Evolutionary conservation across 1,284 basidiomycete species (phyloP), one percentile per base, ranked within the genome.

Genomic region (Porphyrellus sp.): DNA sequence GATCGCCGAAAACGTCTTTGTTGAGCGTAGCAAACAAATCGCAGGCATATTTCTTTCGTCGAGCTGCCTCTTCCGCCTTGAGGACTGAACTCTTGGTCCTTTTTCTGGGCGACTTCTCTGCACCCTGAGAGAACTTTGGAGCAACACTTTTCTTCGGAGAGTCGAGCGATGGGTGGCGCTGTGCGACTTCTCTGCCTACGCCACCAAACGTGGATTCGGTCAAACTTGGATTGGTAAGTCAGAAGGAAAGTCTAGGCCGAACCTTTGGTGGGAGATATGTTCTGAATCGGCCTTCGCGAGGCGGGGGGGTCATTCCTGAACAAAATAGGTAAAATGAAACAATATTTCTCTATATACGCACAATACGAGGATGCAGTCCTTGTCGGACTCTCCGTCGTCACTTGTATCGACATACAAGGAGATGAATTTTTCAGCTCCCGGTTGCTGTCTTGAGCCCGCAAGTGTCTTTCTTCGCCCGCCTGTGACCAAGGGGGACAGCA

Each of bases 11-110:
- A 73, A 98, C 81, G 68, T 78, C 67, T 67, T 78, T 57, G 77
- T 99, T 79, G 71, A 99, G 75, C 78, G 94, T 84, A 57, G 82
- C 62, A 75, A 98, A 85, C 72, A 98, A 75, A n/a, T 78, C 61
- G 27, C 76, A 69, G 1, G 86, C 83, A 64, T 88, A 89, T 5
- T 65, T 66, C 37, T 76, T 75, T 23, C 78, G 74, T 25, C 72
- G 72, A 24, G 69, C 70, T 43, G 76, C 75, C 46, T 82, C 77
- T 7, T 72, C 76, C 20, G 69, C 71, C 23, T 64, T 70, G 31
- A 70, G 63, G 0, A 72, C 74, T 15, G 72, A 67, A 35, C 60
- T 59, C 2, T 74, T 70, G 7, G 67, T 63, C 31, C 59, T 68
- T 54, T 65, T 71, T 28, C 53, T 63, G 4, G 68, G 57, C 5